phyloP scores from a whole-genome alignment of 371 early-diverging fungal genomes.

The Sanchytrium tribonematis region DNA sequence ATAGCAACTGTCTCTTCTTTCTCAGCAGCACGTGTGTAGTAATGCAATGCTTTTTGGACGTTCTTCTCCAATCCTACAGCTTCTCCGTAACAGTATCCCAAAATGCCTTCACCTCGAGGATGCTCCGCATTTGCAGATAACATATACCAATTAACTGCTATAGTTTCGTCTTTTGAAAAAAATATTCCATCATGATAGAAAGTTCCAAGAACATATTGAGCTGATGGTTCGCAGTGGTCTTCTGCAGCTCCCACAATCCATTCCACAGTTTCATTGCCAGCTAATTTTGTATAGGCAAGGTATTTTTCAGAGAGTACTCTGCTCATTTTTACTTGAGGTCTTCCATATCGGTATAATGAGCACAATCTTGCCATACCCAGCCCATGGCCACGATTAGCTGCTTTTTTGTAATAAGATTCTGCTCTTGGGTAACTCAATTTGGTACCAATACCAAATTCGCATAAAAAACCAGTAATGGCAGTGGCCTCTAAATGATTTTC shows the following conservation, averaged over 20 bases:
- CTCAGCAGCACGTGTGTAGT: conserved; percentile 31
- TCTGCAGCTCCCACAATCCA: conserved; percentile 31
- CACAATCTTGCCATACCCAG: conserved; percentile 25
- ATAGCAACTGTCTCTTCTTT: conserved; percentile 34
- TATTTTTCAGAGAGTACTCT: conserved; percentile 33
- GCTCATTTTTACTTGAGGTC: conserved; percentile 38
- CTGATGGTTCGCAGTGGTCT: conserved; percentile 24
- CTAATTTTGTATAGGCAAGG: conserved; percentile 15
- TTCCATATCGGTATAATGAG: conserved; percentile 41
- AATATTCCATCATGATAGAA: conserved; percentile 47
- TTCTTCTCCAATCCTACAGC: conserved; percentile 43
- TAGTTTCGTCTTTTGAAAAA: conserved; percentile 23
- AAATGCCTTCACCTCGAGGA: conserved; percentile 43
- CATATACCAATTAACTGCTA: conserved; percentile 34
- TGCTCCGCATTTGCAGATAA: conserved; percentile 43
- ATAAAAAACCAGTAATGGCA: too few species aligned
- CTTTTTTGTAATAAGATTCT: conserved; percentile 2
- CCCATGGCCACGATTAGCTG: conserved; percentile 12
- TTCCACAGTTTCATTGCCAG: conserved; percentile 15
- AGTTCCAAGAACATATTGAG: conserved; percentile 32
- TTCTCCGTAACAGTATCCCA: conserved; percentile 69
- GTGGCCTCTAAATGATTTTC: too few species aligned
- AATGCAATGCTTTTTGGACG: conserved; percentile 31
- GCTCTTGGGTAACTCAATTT: neutral
- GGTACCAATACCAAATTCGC: too few species aligned